Evolutionary conservation across 2,329 filamentous ascomycete species (phyloP).

Genomic region (Helminthosporium solani): DNA sequence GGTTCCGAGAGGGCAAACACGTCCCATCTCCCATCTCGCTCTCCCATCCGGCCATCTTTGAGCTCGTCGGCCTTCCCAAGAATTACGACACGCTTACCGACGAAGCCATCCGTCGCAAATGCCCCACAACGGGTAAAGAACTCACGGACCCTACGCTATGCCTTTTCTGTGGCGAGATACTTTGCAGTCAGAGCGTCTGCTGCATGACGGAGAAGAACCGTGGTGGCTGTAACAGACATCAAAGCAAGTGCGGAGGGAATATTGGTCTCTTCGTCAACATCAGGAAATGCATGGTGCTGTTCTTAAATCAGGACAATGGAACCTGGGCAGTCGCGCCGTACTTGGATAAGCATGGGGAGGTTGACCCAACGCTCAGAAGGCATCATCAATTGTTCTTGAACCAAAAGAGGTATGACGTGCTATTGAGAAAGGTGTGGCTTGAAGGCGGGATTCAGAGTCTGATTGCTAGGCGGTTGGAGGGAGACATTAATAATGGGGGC

Average conservation of each 20-base stretch:
- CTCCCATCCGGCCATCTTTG: slow-evolving; percentile 88
- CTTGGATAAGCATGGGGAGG: slow-evolving; percentile 93
- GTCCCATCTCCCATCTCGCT: slow-evolving; percentile 51
- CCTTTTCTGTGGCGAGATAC: slow-evolving; percentile 93
- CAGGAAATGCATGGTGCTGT: slow-evolving; percentile 89
- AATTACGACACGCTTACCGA: slow-evolving; percentile 92
- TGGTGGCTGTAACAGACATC: slow-evolving; percentile 78
- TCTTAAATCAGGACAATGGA: slow-evolving; percentile 78
- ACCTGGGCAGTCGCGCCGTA: slow-evolving; percentile 88
- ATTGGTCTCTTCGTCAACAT: slow-evolving; percentile 96
- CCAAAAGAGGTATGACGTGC: slow-evolving; percentile 87
- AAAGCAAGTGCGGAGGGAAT: slow-evolving; percentile 83
- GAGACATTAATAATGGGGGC: slow-evolving; percentile 93
- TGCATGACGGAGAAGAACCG: slow-evolving; percentile 68
- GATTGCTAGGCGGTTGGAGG: slow-evolving; percentile 86
- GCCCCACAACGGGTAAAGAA: slow-evolving; percentile 88
- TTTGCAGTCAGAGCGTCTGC: slow-evolving; percentile 91
- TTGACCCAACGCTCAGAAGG: slow-evolving; percentile 82
- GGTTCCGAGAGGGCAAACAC: slow-evolving; percentile 39
- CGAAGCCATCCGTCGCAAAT: slow-evolving; percentile 79
- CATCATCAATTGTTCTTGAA: slow-evolving; percentile 89
- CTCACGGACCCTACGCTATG: slow-evolving; percentile 88
- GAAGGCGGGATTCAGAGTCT: slow-evolving; percentile 83
- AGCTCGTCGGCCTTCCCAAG: slow-evolving; percentile 86
- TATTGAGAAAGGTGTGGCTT: slow-evolving; percentile 84